A percentile compares a stretch with the other conserved stretches of the same genome.
phyloP scores from a whole-genome alignment of 2,329 filamentous ascomycete species.

The Calycina marina region DNA sequence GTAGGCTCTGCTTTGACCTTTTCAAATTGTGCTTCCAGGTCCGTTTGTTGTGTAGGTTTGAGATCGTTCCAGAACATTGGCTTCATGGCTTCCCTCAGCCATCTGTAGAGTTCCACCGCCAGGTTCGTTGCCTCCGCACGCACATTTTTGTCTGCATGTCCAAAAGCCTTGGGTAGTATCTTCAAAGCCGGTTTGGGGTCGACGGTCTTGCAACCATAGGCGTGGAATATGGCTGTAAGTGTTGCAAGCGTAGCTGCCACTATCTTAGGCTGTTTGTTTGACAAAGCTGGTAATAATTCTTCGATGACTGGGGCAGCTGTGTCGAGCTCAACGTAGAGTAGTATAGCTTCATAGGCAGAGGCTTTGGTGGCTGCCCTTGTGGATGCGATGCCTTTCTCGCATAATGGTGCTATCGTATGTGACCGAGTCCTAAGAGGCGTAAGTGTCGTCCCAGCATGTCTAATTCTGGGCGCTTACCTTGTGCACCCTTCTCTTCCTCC shows the following conservation, averaged over 20 bases:
- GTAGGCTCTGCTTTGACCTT: constrained; percentile 75
- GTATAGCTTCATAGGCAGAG: constrained; percentile 69
- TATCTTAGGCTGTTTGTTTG: constrained; percentile 85
- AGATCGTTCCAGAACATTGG: constrained; percentile 93
- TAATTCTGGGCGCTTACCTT: constrained; percentile 31
- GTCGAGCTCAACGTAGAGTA: constrained; percentile 85
- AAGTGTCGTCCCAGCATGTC: background rate
- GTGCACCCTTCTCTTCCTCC: constrained; percentile 67
- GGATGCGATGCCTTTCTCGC: constrained; percentile 82
- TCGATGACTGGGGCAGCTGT: constrained; percentile 75
- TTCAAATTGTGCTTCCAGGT: constrained; percentile 88
- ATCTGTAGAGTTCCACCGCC: constrained; percentile 88
- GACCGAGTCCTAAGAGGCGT: constrained; percentile 46
- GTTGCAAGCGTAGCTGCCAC: constrained; percentile 62
- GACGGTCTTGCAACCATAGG: constrained; percentile 85
- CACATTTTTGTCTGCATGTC: constrained; percentile 96
- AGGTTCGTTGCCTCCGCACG: constrained; percentile 85
- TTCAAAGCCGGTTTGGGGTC: constrained; percentile 91
- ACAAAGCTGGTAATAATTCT: constrained; percentile 68
- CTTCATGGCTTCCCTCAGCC: constrained; percentile 96
- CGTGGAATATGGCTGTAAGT: constrained; percentile 75
- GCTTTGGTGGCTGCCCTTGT: constrained; percentile 81
- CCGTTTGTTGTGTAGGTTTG: constrained; percentile 88
- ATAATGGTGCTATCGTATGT: constrained; percentile 61
- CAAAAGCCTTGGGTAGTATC: constrained; percentile 75